These are phyloP conservation scores for Arbutus unedo DNA, from an alignment of 148 eudicot genomes.

Conservation along the genomic window DNA sequence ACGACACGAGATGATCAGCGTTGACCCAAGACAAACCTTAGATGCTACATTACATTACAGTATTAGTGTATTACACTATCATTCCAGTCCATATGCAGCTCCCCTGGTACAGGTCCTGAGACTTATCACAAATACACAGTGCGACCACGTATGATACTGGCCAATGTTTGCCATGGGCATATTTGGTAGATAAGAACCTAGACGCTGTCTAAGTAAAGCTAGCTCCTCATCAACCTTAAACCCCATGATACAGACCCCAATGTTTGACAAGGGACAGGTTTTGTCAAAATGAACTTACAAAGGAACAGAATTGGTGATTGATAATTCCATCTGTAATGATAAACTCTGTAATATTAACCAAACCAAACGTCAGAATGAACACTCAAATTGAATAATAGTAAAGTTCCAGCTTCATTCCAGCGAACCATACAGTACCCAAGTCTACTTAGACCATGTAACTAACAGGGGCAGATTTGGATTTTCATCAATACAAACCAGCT, in stretches of 20 bases:
- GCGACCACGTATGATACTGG: neutral
- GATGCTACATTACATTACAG: neutral
- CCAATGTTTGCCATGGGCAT: neutral
- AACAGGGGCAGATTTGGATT: neutral
- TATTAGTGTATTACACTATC: neutral
- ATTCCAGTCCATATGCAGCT: neutral
- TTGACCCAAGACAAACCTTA: neutral
- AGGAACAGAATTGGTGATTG: neutral
- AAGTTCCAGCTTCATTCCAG: neutral
- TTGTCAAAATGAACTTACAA: neutral
- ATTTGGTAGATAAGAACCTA: neutral
- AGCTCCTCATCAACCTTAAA: neutral
- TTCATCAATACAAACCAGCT: slow-evolving; percentile 3
- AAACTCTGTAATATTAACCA: neutral
- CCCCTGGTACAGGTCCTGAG: neutral
- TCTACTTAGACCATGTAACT: neutral
- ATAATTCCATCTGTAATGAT: neutral
- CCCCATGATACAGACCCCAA: neutral
- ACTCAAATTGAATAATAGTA: neutral
- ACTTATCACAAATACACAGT: neutral
- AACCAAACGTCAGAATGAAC: neutral
- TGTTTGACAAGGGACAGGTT: neutral
- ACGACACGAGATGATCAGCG: neutral
- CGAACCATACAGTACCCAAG: neutral
- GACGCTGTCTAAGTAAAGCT: neutral